A percentile compares a stretch with the other conserved stretches of the same genome.
Conservation (phyloP, 2,329 filamentous ascomycete species). For the Parastagonospora avenae region DNA sequence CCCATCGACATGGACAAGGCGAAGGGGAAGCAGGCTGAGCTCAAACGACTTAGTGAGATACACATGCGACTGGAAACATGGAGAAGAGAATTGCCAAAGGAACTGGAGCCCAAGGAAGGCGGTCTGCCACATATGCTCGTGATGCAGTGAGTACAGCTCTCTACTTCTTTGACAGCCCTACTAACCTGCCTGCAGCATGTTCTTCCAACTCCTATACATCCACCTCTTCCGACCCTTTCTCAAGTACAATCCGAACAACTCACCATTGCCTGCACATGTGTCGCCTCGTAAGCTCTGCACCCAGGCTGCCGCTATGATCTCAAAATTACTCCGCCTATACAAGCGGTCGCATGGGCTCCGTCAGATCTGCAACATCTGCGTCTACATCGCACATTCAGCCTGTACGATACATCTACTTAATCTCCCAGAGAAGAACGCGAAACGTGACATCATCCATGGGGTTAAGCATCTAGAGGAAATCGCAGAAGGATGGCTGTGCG, state of each 20-base stretch:
- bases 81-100: conserved; percentile 80
- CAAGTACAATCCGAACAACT: conserved; percentile 81
- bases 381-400: conserved; percentile 93
- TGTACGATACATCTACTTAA: conserved; percentile 95
- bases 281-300: conserved; percentile 91
- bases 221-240: conserved; percentile 95
- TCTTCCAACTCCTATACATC: conserved; percentile 93
- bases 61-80: conserved; percentile 89
- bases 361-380: conserved; percentile 94
- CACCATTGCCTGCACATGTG: conserved; percentile 83
- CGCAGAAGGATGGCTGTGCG: conserved; percentile 91
- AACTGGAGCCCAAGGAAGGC: conserved; percentile 88
- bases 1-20: conserved; percentile 67
- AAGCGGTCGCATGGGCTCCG: conserved; percentile 88
- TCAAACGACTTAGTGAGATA: conserved; percentile 91
- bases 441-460: conserved; percentile 86
- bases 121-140: conserved; percentile 81
- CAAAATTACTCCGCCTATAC: conserved; percentile 91
- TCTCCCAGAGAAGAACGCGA: conserved; percentile 87
- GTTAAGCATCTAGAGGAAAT: conserved; percentile 94
- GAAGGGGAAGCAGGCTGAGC: conserved; percentile 77
- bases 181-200: conserved; percentile 71
- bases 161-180: background rate
- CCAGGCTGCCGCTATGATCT: conserved; percentile 85
- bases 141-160: conserved; percentile 74